Base-by-base conservation (phyloP, 2,329 filamentous ascomycete species). In the Ophiocordyceps robertsii region DNA sequence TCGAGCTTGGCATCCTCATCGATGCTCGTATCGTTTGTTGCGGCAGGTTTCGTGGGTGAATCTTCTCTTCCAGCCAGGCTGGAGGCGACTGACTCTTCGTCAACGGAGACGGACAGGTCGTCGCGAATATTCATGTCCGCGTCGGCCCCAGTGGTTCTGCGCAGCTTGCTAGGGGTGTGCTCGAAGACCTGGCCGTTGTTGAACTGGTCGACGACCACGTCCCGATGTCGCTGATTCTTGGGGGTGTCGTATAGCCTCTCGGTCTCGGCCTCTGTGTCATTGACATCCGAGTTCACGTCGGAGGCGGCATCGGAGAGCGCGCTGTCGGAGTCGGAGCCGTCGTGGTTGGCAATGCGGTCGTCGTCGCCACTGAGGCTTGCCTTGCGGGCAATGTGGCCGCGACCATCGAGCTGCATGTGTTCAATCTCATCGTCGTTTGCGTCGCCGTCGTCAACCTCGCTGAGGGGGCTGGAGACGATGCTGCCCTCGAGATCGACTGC, bases 201-300 rank as follows among this genome's bases (percentile, higher is more conserved):
- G 56, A 71, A 75, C 48, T 68, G 67, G 51, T 68, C 69, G 42
- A 81, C 61, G 37, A 80, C 68, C 10, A 82, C 74, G 52, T 81
- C 74, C 53, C 73, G 70, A 52, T 76, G 72, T 50, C 78, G 71
- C 55, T 72, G 64, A 54, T 72, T 84, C 48, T 78, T 77, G 16
- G 89, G 88, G n/a, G 87, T 94, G 56, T 84, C 80, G 56, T 92
- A 92, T 46, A 98, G 73, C 45, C 92, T 81, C 64, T 95, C 89
- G 2, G 90, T 96, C 64, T 95, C 90, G 30, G 90, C 90, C 63
- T 96, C 90, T 4, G 89, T 82, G 59, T 77, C 76, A 55, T 78
- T 75, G 51, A 66, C 69, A 24, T 64, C 61, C 3, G 60, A 64
- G 46, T 58, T 53, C 13, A 56, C 53, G 37, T 64, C 62, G 13